phyloP scores from a whole-genome alignment of 305 asterid species.

The Fraxinus baroniana region DNA sequence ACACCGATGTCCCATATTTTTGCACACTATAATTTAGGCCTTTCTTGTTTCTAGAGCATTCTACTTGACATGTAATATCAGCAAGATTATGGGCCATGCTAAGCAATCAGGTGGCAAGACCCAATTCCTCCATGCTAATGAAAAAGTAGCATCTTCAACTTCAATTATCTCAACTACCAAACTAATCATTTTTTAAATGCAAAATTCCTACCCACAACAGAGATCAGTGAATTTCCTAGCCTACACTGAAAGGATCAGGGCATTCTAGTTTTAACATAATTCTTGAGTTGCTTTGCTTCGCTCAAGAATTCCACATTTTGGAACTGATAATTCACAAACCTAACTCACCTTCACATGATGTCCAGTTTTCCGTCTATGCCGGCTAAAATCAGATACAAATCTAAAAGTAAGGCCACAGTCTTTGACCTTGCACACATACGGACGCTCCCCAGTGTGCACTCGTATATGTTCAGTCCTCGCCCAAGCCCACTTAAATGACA shows the following conservation, averaged over 20 bases:
- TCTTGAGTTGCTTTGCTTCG: conserved; percentile 20
- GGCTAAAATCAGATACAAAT: conserved; percentile 80
- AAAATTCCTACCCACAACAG: not conserved
- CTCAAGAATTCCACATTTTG: conserved; percentile 17
- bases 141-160: not conserved
- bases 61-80: not conserved
- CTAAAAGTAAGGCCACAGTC: conserved; percentile 84
- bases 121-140: not conserved
- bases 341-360: conserved; percentile 44
- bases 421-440: conserved; percentile 63
- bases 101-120: not conserved
- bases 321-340: conserved; percentile 17
- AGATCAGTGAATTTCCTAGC: not conserved
- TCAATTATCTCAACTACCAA: not conserved
- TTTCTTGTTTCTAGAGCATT: not conserved
- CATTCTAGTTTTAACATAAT: conserved; percentile 22
- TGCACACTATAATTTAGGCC: not conserved
- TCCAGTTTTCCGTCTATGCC: conserved; percentile 86
- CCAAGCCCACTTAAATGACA: conserved; percentile 98
- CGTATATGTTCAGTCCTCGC: conserved; percentile 89
- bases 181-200: not conserved
- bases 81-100: not conserved
- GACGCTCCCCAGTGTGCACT: conserved; percentile 82
- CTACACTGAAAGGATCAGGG: not conserved
- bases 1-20: not conserved